These are phyloP conservation scores for Alternaria longipes DNA, from an alignment of 2,329 filamentous ascomycete genomes.

Conservation along the genomic window DNA sequence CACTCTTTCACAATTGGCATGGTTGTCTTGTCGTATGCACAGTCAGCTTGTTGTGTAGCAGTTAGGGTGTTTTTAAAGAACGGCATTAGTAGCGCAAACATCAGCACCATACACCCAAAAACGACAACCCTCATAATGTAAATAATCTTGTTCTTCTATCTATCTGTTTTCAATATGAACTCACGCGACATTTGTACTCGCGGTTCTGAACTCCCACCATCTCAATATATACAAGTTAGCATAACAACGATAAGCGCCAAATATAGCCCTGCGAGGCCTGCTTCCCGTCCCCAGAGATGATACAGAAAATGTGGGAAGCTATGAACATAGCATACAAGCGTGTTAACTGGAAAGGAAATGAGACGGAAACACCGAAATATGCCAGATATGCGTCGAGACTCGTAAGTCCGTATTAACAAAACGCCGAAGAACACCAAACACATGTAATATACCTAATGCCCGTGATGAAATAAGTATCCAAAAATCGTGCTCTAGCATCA, in stretches of 20 bases:
- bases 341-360: slow-evolving; percentile 15
- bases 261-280: slow-evolving; percentile 17
- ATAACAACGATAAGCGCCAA: slow-evolving; percentile 8
- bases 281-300: slow-evolving; percentile 9
- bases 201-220: slow-evolving; percentile 13
- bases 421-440: slow-evolving; percentile 17
- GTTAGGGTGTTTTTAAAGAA: too few species aligned
- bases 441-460: slow-evolving; percentile 10
- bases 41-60: background rate
- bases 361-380: slow-evolving; percentile 18
- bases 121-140: background rate
- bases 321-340: slow-evolving; percentile 13
- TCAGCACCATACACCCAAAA: background rate
- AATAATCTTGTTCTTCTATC: slow-evolving; percentile 12
- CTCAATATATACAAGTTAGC: slow-evolving; percentile 16
- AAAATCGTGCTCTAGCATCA: slow-evolving; percentile 3
- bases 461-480: slow-evolving; percentile 6
- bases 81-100: background rate
- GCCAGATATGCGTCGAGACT: slow-evolving; percentile 21
- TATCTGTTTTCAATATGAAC: slow-evolving; percentile 12
- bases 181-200: slow-evolving; percentile 14
- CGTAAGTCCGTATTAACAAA: slow-evolving; percentile 11
- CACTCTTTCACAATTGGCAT: background rate
- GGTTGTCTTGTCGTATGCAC: background rate
- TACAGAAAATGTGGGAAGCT: slow-evolving; percentile 1